These are phyloP conservation scores for Sutorius australiensis DNA, from an alignment of 768 basidiomycete species.

Conservation along the genomic window DNA sequence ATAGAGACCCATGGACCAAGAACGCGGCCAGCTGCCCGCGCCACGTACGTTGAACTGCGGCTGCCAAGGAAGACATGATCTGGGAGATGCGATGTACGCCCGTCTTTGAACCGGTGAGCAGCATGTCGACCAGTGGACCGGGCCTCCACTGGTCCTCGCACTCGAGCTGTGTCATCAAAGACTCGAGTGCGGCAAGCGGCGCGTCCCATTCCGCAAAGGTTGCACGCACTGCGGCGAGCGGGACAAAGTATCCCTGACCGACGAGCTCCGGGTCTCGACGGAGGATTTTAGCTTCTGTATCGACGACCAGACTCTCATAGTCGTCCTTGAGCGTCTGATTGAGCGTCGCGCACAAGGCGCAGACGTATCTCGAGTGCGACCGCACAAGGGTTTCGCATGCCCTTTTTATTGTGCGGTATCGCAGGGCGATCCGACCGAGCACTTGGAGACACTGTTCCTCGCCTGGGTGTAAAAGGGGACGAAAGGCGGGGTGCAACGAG, in stretches of 20 bases:
- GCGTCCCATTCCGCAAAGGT: slow-evolving; percentile 87
- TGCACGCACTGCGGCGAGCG: slow-evolving; percentile 78
- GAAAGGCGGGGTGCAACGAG: slow-evolving; percentile 59
- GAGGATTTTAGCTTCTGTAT: slow-evolving; percentile 78
- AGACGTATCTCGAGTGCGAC: slow-evolving; percentile 71
- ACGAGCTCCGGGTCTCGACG: slow-evolving; percentile 72
- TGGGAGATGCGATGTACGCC: slow-evolving; percentile 74
- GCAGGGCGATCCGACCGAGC: slow-evolving; percentile 68
- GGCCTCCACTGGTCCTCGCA: slow-evolving; percentile 52
- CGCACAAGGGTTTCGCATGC: slow-evolving; percentile 48
- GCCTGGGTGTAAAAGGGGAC: slow-evolving; percentile 79
- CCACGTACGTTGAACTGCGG: slow-evolving; percentile 80
- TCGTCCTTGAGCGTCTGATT: slow-evolving; percentile 71
- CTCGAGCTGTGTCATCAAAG: slow-evolving; percentile 61
- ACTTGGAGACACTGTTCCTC: slow-evolving; percentile 82
- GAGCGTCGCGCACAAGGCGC: slow-evolving; percentile 71
- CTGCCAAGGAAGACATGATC: slow-evolving; percentile 67
- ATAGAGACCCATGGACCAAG: slow-evolving; percentile 72
- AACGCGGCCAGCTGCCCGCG: slow-evolving; percentile 79
- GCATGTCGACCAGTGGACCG: slow-evolving; percentile 76
- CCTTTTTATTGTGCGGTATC: slow-evolving; percentile 69
- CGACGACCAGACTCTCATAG: slow-evolving; percentile 74
- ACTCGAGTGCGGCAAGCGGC: slow-evolving; percentile 68
- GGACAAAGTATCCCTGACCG: slow-evolving; percentile 78
- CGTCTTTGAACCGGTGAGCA: slow-evolving; percentile 66